Evolutionary conservation across 495 filamentous ascomycete genomes (phyloP).

Genomic region (Acidiella bohemica): DNA sequence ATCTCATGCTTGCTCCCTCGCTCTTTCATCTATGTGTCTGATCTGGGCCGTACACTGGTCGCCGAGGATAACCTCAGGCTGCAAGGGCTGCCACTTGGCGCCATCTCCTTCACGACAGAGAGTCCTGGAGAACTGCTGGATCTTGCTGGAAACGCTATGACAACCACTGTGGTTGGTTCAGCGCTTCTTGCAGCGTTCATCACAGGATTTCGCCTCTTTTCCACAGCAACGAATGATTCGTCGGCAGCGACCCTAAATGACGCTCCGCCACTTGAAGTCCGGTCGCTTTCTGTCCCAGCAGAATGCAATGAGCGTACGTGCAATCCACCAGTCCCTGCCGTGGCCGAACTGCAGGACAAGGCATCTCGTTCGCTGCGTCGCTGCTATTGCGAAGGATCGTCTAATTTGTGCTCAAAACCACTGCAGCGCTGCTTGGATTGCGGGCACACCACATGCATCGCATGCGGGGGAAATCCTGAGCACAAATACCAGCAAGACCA

Average conservation of each 20-base stretch:
- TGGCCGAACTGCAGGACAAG: not conserved
- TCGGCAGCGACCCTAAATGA: too few species aligned
- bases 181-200: conserved; percentile 45
- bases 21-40: conserved; percentile 50
- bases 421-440: conserved; percentile 42
- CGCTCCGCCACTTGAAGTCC: too few species aligned
- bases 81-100: conserved; percentile 57
- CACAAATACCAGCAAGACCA: conserved; percentile 39
- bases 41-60: conserved; percentile 47
- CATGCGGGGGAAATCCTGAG: conserved; percentile 42
- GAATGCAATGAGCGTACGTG: too few species aligned
- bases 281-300: too few species aligned
- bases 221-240: too few species aligned
- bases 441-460: conserved; percentile 41
- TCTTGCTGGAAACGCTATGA: conserved; percentile 79
- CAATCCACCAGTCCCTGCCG: too few species aligned
- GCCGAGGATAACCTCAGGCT: conserved; percentile 54
- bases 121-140: conserved; percentile 51
- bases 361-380: conserved; percentile 23
- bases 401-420: conserved; percentile 24
- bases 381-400: conserved; percentile 46
- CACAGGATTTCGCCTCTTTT: conserved; percentile 23
- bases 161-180: conserved; percentile 55
- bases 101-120: conserved; percentile 50
- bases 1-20: conserved; percentile 57